Base-by-base conservation (phyloP, 2,329 filamentous ascomycete species). In the Emmonsia crescens region DNA sequence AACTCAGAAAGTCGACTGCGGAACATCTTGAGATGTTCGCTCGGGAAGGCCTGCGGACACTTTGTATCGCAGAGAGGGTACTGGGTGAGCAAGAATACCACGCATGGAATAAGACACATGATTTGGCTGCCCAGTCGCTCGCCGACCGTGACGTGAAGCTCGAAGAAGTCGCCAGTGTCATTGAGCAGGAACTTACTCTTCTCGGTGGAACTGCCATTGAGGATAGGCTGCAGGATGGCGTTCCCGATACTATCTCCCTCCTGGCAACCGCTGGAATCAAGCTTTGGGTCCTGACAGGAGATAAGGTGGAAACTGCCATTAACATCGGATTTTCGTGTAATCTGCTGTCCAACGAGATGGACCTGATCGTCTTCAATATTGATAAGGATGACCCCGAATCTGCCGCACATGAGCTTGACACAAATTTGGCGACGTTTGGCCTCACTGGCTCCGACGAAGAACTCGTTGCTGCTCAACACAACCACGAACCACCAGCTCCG, bases 271-370 rank as follows among this genome's bases (percentile, higher is more conserved):
- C 94, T 60, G 95, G 95, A 73, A 96, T 99, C 76, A 99, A 99
- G 76, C 84, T 99, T 8, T 99, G 94, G 94, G 94, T 99, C 60
- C 79, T 99, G 66, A 99, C 94, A 19, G 94, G 95, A 65, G 94
- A 99, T 81, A 99, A 97, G 76, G 93, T 97, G 38, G 94, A 99
- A 77, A 99, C 94, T 29, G 94, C 95, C 62, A 99, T 99, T 85
- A 99, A 99, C 77, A 99, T 99, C 72, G 94, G 94, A 2, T 99
- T 97, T 76, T 99, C 95, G 12, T 99, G 95, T 79, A 99, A 99
- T 69, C 82, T 99, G 38, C 83, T 99, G 61, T 91, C 93, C 76
- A 99, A 96, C 74, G 90, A 96, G 67, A 96, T 99, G 94, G 94
- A 99, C 68, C 79, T 99, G 64, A 89, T 99, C 66, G 85, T 96